A percentile compares a stretch with the other conserved stretches of the same genome.
Conservation (phyloP, 2,329 filamentous ascomycete genomes). For the Metarhizium anisopliae region DNA sequence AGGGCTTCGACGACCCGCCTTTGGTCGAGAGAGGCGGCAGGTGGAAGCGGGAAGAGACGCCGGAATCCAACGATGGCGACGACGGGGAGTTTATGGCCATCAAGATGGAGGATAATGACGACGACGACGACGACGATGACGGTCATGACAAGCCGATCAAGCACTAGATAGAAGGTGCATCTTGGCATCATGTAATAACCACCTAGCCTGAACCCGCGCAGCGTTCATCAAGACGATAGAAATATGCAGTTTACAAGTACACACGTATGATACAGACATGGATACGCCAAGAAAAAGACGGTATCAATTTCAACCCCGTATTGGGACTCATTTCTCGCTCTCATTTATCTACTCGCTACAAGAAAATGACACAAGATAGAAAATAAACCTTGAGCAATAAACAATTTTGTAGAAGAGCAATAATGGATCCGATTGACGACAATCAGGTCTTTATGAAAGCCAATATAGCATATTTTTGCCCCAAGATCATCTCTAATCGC, state of each 20-base stretch:
- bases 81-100: constrained; percentile 3
- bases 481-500: constrained; percentile 10
- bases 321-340: neutral
- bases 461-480: neutral
- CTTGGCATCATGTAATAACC: no score
- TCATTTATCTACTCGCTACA: neutral
- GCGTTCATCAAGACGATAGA: no score
- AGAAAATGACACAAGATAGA: constrained; percentile 4
- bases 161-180: no score
- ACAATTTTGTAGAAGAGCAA: neutral
- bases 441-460: neutral
- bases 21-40: constrained; percentile 20
- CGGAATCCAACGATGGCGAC: neutral
- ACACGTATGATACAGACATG: no score
- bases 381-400: neutral
- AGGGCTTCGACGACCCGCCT: constrained; percentile 1
- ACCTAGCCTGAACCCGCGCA: neutral
- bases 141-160: neutral
- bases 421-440: neutral
- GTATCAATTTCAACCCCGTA: neutral
- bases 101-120: constrained; percentile 15
- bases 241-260: no score
- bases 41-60: neutral
- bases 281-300: neutral
- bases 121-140: constrained; percentile 9